A percentile compares a stretch with the other conserved stretches of the same genome.
Evolutionary conservation across 176 grass and related monocot genomes (phyloP).

Genomic region (Avena eriantha): DNA sequence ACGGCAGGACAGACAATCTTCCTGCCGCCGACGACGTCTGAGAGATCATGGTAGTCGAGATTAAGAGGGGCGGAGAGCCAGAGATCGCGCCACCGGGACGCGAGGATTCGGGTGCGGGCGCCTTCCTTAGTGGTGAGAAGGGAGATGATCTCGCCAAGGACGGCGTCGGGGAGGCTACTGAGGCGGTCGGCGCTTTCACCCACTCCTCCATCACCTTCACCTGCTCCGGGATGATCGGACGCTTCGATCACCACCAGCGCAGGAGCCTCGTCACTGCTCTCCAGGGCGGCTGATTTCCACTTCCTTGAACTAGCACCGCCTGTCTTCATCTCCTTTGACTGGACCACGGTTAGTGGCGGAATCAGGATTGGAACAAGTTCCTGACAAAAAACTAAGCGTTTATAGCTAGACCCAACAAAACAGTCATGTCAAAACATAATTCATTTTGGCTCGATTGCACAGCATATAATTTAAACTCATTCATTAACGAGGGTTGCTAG

Average conservation of each 20-base stretch:
- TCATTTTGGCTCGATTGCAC: no score
- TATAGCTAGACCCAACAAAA: no score
- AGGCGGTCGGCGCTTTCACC: neutral
- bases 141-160: neutral
- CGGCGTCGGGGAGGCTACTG: neutral
- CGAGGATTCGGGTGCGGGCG: neutral
- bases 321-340: neutral
- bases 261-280: neutral
- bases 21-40: no score
- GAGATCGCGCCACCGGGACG: neutral
- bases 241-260: neutral
- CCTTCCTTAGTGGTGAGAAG: neutral
- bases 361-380: no score
- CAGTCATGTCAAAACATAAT: no score
- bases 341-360: neutral
- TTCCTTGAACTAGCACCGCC: neutral
- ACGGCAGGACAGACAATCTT: neutral
- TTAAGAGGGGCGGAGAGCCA: conserved; percentile 10
- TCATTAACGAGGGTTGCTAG: no score
- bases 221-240: neutral
- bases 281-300: neutral
- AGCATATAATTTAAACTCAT: no score
- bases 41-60: neutral
- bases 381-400: no score
- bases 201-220: neutral